Base-by-base conservation (phyloP, 345 rosid species). In the Euphorbia pulcherrima region DNA sequence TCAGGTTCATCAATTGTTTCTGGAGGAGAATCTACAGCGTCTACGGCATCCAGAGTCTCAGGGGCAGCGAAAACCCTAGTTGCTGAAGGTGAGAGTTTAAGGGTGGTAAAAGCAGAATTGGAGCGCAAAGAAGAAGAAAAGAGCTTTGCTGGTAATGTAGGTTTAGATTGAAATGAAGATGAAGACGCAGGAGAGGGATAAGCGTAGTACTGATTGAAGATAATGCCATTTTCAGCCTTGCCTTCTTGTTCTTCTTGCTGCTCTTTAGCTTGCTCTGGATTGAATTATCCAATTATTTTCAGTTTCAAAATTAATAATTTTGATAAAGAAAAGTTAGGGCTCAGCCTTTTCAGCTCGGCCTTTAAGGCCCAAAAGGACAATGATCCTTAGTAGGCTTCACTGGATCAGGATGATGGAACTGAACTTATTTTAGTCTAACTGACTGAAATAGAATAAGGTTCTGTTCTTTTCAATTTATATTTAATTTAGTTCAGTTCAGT, bases 41-140 rank as follows among this genome's bases (percentile, higher is more conserved):
- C 89, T 56, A 75, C 78, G 53, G 79, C 62, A 21, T 79, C 83
- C 77, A 88, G 57, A 64, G 82, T 79, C 64, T 91, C 96, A 5
- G 90, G 84, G 65, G 88, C 84, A 0, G 92, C 88, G 68, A 78
- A 83, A 67, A 83, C 74, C 82, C 74, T 86, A 24, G 74, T 59
- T 58, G 83, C 46, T 13, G 85, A 81, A n/a, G 50, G 10, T 26
- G 79, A 66, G 61, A 80, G 76, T 71, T 74, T 81, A 23, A 83
- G 78, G 64, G 72, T 39, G 64, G 23, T 47, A n/a, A 81, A 67
- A 47, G 68, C 74, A 28, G 62, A 72, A 52, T 27, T 60, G 33
- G 74, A 67, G 20, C 77, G 60, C 40, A 80, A 69, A 70, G 79
- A 70, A 16, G 74, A 58, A 16, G 74, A 64, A 46, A 82, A 72